phyloP scores from a whole-genome alignment of 371 early-diverging fungal species.

The Circinella umbellata region DNA sequence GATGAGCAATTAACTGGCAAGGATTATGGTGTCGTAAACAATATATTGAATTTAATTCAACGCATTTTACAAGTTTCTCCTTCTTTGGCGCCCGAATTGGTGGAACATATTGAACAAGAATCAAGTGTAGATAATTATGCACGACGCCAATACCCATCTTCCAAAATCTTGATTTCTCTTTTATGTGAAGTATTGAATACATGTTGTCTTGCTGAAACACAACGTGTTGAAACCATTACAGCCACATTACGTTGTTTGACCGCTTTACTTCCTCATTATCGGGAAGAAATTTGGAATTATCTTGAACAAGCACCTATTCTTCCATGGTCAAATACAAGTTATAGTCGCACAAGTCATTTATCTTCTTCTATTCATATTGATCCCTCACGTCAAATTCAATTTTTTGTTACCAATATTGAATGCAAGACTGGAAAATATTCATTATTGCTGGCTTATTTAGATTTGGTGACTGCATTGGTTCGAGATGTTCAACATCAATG shows the following conservation, averaged over 20 bases:
- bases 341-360: constrained; percentile 14
- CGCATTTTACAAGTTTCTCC: constrained; percentile 27
- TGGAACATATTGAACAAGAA: constrained; percentile 34
- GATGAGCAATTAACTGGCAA: constrained; percentile 29
- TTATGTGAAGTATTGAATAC: constrained; percentile 30
- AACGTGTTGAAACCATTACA: constrained; percentile 32
- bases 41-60: constrained; percentile 35
- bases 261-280: constrained; percentile 35
- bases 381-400: constrained; percentile 33
- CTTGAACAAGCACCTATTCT: constrained; percentile 36
- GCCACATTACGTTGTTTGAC: constrained; percentile 37
- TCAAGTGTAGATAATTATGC: not conserved
- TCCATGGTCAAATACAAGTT: constrained; percentile 32
- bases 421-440: constrained; percentile 37
- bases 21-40: constrained; percentile 25
- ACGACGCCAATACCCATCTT: not conserved
- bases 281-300: constrained; percentile 38
- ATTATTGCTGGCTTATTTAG: constrained; percentile 41
- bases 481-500: constrained; percentile 44
- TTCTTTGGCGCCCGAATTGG: constrained; percentile 23
- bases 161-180: constrained; percentile 31
- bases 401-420: constrained; percentile 40
- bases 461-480: constrained; percentile 43
- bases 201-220: constrained; percentile 18
- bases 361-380: constrained; percentile 10